Conservation (phyloP, 2,329 filamentous ascomycete genomes). For the Pochonia chlamydosporia region DNA sequence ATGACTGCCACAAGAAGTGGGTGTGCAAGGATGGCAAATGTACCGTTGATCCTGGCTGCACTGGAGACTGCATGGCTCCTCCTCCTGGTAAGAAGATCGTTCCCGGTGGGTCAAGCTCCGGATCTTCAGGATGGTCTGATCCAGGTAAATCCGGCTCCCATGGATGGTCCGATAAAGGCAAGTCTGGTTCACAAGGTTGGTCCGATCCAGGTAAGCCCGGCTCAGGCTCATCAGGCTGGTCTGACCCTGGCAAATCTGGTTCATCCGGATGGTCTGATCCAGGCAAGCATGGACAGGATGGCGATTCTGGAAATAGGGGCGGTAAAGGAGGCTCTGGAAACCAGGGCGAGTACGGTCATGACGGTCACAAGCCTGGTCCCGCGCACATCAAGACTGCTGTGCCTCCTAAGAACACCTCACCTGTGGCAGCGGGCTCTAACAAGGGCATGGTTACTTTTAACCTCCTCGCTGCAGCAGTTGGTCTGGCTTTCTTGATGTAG, state of each 20-base stretch:
- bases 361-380: not conserved
- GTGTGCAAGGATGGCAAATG: slow-evolving; percentile 17
- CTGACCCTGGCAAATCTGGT: no score
- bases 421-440: not conserved
- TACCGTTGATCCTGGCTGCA: slow-evolving; percentile 7
- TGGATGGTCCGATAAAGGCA: no score
- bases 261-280: no score
- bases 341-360: not conserved
- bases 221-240: no score
- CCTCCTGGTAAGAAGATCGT: not conserved
- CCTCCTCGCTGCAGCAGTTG: not conserved
- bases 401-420: not conserved
- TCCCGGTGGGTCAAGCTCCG: not conserved
- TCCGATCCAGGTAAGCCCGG: no score
- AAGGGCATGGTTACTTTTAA: not conserved
- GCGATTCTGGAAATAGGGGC: no score
- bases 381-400: not conserved
- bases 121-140: not conserved
- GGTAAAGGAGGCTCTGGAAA: not conserved
- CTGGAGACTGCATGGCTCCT: not conserved
- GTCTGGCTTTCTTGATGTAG: not conserved
- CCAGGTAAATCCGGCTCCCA: no score
- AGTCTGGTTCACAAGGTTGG: no score
- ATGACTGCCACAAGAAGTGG: slow-evolving; percentile 23
- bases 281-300: no score